These are phyloP conservation scores for Nevesoporus exiguus DNA, from an alignment of 768 basidiomycete genomes.

Conservation along the genomic window DNA sequence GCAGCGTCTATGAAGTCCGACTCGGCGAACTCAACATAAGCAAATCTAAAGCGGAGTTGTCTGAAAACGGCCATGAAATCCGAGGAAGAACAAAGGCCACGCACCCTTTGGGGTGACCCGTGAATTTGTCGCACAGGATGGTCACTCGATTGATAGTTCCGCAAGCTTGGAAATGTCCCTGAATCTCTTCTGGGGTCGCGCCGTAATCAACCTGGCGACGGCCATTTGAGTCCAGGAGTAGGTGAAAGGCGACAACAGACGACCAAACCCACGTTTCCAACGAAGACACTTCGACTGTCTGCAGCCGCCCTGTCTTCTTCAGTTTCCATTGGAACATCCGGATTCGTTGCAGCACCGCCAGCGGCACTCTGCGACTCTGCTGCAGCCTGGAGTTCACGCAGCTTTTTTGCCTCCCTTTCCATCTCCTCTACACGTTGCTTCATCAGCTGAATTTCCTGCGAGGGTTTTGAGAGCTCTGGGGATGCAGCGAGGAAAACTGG, in stretches of 20 bases:
- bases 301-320: slow-evolving; percentile 83
- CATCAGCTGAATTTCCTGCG: slow-evolving; percentile 86
- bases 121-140: slow-evolving; percentile 99
- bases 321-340: slow-evolving; percentile 57
- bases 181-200: slow-evolving; percentile 97
- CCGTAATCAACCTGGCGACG: slow-evolving; percentile 87
- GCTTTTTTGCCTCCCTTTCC: slow-evolving; percentile 86
- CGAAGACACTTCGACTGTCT: slow-evolving; percentile 86
- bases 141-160: slow-evolving; percentile 99
- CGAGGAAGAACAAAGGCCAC: slow-evolving; percentile 18
- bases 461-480: slow-evolving; percentile 13
- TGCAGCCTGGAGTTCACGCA: slow-evolving; percentile 82
- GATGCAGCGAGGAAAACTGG: slow-evolving; percentile 2
- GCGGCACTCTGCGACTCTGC: slow-evolving; percentile 54
- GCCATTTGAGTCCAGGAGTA: slow-evolving; percentile 9
- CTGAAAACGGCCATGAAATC: slow-evolving; percentile 4
- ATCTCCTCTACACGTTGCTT: slow-evolving; percentile 91
- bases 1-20: slow-evolving; percentile 88
- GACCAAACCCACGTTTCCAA: slow-evolving; percentile 82
- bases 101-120: slow-evolving; percentile 98
- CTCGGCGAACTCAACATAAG: slow-evolving; percentile 98
- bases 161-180: slow-evolving; percentile 94
- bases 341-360: slow-evolving; percentile 45
- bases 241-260: slow-evolving; percentile 3
- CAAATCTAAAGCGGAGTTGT: slow-evolving; percentile 60